Base-by-base conservation (phyloP, 805 yeast species). In the Candida insectalens region DNA sequence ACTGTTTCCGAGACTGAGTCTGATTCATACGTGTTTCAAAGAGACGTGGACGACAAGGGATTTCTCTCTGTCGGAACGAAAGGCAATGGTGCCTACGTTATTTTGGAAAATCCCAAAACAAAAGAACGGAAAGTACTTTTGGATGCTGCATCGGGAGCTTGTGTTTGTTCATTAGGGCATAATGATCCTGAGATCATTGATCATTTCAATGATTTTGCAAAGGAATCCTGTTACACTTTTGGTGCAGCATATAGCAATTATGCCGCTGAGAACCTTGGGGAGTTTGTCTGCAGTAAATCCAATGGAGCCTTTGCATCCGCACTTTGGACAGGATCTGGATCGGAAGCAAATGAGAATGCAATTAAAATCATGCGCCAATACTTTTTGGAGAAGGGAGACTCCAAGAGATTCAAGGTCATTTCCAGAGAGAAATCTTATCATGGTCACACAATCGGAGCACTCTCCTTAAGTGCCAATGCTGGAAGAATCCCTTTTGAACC, bases 301-400 rank as follows among this genome's bases (percentile, higher is more conserved):
- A 40, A 53, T 13, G 61, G 58, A 29, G 62, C 55, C 2, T 63
- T 63, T 40, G 49, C 50, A 6, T 55, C 65, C 20, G 67, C 63
- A 10, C 37, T 62, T 29, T 57, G 82, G 38, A 67, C 74, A 39
- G 76, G 76, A 47, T 71, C 83, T 2, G 94, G 94, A 36, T 67
- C 87, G 14, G 89, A 80, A 54, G 83, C 88, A 27, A 81, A 79
- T 46, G 89, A 80, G 52, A 84, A 84, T 22, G 87, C 87, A 2
- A 51, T 80, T 43, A 80, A 81, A 50, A 76, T 81, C 46, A 80
- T 82, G 25, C 53, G 60, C 42, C 72, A 67, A 50, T 65, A 67
- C 42, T 60, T 53, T 37, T 45, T 59, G 25, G 73, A 67, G 46
- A 59, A 51, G 21, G 65, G 65, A 27, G 63, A 62, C 38, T 49